Evolutionary conservation across 129 eudicot species (phyloP).

Genomic region (Artemisia argyi): DNA sequence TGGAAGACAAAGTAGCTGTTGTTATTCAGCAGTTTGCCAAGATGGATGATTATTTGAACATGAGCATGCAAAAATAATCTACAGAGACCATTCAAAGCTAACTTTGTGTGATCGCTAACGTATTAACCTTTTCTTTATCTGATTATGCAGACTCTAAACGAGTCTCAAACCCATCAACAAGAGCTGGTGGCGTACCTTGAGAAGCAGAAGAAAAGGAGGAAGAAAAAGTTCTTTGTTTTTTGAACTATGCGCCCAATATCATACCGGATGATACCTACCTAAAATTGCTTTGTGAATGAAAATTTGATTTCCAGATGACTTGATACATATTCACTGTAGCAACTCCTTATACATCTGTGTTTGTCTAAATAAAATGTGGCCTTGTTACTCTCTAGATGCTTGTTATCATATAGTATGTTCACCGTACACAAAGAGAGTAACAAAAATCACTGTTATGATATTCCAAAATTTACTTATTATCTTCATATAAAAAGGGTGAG

Average conservation of each 20-base stretch:
- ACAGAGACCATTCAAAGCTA: not conserved
- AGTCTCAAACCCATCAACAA: constrained; percentile 49
- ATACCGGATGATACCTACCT: constrained; percentile 9
- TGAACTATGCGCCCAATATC: constrained; percentile 19
- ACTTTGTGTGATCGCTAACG: not conserved
- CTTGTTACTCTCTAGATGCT: constrained; percentile 17
- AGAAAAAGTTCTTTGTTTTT: constrained; percentile 51
- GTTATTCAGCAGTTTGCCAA: not conserved
- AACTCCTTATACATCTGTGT: constrained; percentile 16
- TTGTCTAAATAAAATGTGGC: constrained; percentile 21
- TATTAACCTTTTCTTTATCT: not conserved
- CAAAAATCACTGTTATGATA: not conserved
- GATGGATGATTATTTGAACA: not conserved
- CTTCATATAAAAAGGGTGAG: too few relatives aligned
- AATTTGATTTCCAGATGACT: constrained; percentile 13
- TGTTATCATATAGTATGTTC: not conserved
- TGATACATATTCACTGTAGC: constrained; percentile 7
- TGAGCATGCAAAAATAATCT: not conserved
- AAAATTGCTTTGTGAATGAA: constrained; percentile 22
- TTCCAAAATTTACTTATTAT: not conserved
- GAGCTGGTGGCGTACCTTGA: constrained; percentile 66
- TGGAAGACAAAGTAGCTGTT: not conserved
- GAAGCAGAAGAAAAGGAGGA: constrained; percentile 72
- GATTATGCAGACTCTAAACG: constrained; percentile 54
- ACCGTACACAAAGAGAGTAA: not conserved